Percentiles rank a stretch among this genome's conserved stretches.
These are phyloP conservation scores for Trichophyton verrucosum DNA, from an alignment of 2,329 filamentous ascomycete species.

Conservation along the genomic window DNA sequence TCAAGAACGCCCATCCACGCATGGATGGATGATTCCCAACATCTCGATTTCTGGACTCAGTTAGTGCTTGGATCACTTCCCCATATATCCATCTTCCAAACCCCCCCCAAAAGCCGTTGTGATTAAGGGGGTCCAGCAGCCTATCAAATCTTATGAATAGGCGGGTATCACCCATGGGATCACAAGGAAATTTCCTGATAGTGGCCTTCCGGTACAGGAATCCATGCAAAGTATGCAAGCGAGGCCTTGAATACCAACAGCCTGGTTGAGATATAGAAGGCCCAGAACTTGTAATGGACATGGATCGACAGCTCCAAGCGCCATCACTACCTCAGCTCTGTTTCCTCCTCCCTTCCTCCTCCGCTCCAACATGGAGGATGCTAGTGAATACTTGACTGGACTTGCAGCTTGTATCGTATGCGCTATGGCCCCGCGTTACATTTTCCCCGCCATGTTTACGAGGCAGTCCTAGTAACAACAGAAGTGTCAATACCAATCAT, in stretches of 20 bases:
- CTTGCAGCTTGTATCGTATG: neutral
- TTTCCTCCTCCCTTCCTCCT: neutral
- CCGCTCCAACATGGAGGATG: neutral
- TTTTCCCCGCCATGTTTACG: neutral
- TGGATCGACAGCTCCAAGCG: neutral
- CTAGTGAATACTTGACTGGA: neutral
- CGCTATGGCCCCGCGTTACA: conserved; percentile 1
- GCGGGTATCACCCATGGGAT: neutral
- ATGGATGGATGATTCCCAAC: neutral
- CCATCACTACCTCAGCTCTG: neutral
- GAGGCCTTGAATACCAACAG: neutral
- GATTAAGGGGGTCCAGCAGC: neutral
- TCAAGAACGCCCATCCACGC: too few relatives aligned
- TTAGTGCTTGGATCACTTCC: neutral
- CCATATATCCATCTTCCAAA: neutral
- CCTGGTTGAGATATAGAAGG: neutral
- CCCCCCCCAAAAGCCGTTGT: neutral
- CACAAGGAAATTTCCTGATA: neutral
- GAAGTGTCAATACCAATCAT: neutral
- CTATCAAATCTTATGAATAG: neutral
- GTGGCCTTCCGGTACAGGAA: neutral
- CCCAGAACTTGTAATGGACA: neutral
- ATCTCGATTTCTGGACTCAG: neutral
- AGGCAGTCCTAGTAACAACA: neutral
- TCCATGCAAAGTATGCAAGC: neutral